phyloP scores from a whole-genome alignment of 768 basidiomycete genomes.

The Lyophyllum atratum region DNA sequence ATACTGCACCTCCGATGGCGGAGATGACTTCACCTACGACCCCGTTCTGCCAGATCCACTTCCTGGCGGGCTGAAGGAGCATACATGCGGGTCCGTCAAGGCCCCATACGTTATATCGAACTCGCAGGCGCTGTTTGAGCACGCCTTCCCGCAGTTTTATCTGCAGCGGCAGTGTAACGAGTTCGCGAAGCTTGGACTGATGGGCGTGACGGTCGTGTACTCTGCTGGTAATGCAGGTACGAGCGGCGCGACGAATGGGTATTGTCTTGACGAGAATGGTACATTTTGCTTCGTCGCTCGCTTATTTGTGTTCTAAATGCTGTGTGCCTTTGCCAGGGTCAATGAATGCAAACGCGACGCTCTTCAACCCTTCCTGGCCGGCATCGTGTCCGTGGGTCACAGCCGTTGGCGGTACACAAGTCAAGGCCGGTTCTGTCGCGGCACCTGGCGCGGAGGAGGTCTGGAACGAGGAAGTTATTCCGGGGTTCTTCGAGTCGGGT shows the following conservation, averaged over 20 bases:
- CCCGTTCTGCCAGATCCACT: constrained; percentile 31
- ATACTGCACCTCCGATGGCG: constrained; percentile 36
- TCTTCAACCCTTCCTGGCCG: constrained; percentile 50
- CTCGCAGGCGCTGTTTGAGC: constrained; percentile 41
- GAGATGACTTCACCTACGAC: constrained; percentile 33
- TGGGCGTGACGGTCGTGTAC: constrained; percentile 49
- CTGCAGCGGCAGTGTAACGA: constrained; percentile 46
- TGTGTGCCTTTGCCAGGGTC: constrained; percentile 24
- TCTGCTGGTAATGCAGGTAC: constrained; percentile 43
- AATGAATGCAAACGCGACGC: constrained; percentile 32
- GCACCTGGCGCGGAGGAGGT: constrained; percentile 29
- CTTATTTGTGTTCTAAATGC: neutral
- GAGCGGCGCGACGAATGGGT: constrained; percentile 30
- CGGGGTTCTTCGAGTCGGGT: constrained; percentile 35
- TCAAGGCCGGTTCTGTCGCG: constrained; percentile 34
- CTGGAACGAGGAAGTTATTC: constrained; percentile 29
- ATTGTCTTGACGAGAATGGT: constrained; percentile 44
- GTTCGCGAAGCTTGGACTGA: constrained; percentile 50
- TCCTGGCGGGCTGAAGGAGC: constrained; percentile 31
- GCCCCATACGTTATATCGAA: constrained; percentile 45
- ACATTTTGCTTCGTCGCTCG: neutral
- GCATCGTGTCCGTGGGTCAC: constrained; percentile 46
- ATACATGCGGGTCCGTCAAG: constrained; percentile 36
- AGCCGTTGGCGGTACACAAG: constrained; percentile 46
- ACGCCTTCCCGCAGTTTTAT: constrained; percentile 33